Evolutionary conservation across 441 rosid genomes (phyloP).

Genomic region (Erysimum cheiri): DNA sequence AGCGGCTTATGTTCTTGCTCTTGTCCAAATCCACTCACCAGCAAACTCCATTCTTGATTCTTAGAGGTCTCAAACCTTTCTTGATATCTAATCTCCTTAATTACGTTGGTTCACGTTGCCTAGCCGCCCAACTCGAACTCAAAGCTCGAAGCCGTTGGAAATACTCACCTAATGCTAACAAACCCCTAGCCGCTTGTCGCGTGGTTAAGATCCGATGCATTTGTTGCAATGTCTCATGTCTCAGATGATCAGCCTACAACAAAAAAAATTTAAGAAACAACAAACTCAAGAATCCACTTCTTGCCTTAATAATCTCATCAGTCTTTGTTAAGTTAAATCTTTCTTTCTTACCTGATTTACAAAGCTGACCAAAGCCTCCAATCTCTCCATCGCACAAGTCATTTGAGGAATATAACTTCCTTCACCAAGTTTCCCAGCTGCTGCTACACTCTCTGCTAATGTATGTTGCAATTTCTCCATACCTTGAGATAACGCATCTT

Average conservation of each 20-base stretch:
- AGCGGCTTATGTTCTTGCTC: constrained; percentile 17
- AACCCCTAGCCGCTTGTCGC: constrained; percentile 84
- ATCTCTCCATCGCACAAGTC: constrained; percentile 74
- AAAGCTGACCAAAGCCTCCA: constrained; percentile 74
- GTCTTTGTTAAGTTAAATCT: not conserved
- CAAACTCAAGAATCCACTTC: not conserved
- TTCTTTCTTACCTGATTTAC: constrained; percentile 70
- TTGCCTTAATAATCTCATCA: not conserved
- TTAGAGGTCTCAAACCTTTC: constrained; percentile 15
- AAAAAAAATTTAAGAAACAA: not conserved
- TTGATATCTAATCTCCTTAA: not conserved
- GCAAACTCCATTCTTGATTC: constrained; percentile 9
- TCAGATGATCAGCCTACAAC: constrained; percentile 48
- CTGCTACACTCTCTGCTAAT: constrained; percentile 68
- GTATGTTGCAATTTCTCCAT: constrained; percentile 82
- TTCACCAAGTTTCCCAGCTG: constrained; percentile 61
- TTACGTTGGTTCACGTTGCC: constrained; percentile 61
- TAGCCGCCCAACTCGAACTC: constrained; percentile 78
- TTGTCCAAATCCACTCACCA: constrained; percentile 29
- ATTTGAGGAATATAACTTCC: constrained; percentile 61
- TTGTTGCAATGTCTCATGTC: constrained; percentile 47
- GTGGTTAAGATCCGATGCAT: constrained; percentile 63
- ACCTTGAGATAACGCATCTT: constrained; percentile 95
- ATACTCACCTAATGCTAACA: constrained; percentile 94
- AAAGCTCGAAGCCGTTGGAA: constrained; percentile 79